Base-by-base conservation (phyloP, 441 rosid species). In the Adansonia grandidieri region DNA sequence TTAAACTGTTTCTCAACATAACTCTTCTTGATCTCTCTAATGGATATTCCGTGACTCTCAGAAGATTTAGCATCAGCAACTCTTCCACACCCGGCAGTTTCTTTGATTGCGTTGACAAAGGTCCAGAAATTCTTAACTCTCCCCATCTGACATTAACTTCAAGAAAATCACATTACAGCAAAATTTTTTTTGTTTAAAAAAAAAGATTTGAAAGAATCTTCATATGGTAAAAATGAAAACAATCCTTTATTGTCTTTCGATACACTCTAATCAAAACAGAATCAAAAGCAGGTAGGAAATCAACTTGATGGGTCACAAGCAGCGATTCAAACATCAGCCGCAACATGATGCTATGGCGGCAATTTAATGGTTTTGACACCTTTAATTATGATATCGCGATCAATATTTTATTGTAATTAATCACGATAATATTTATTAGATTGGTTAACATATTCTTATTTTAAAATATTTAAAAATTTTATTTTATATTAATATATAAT, bases 281-380 rank as follows among this genome's bases (percentile, higher is more conserved):
- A 85, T 92, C 90, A 82, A 94, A 97, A 58, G 96, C 91, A 9
- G 99, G 99, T 75, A 97, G 87, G 87, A 97, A 97, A 82, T 94
- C 98, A 28, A 97, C 98, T 93, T 97, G 98, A 81, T 97, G 98
- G 6, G 98, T 94, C 51, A 97, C 99, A 7, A 93, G 91, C 24
- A 94, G 80, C 32, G 32, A 28, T 28, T 28, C 32, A 28, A 28
- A 28, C 32, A 28, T 28, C 32, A 28, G 32, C 1, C 32, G 32
- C 32, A 28, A 28, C 32, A 28, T 2, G 2, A 28, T 2, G 32
- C 32, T 28, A 28, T 2, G 32, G 2, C 1, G 32, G 32, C 2
- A 28, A 28, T 28, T 28, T 28, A 28, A 28, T 28, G 32, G 32
- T 28, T 28, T 28, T 28, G 32, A 28, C 32, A 28, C 2, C 2